Conservation (phyloP, 2,329 filamentous ascomycete genomes). For the Phoma sp. region DNA sequence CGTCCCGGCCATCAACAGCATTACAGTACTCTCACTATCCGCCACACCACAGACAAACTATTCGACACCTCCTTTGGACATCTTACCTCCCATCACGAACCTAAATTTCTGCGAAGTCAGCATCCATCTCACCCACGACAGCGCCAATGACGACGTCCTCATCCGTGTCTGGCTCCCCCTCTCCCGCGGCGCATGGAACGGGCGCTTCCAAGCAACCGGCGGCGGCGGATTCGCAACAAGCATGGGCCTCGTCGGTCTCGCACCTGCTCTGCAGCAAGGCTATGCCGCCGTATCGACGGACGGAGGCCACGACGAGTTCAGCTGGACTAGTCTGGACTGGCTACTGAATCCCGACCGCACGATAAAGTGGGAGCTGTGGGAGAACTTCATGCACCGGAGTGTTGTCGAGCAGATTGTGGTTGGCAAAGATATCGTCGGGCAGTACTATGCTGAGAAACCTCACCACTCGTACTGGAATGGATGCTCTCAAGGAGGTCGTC, state of each 20-base stretch:
- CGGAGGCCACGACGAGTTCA: conserved; percentile 22
- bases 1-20: neutral
- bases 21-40: neutral
- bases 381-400: conserved; percentile 38
- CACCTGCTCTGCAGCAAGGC: conserved; percentile 14
- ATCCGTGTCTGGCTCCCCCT: conserved; percentile 29
- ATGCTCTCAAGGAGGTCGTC: conserved; percentile 27
- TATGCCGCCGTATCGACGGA: conserved; percentile 33
- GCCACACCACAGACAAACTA: neutral
- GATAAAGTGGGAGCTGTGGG: conserved; percentile 30
- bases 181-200: conserved; percentile 25
- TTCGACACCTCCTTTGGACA: neutral
- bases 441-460: conserved; percentile 38
- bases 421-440: conserved; percentile 32
- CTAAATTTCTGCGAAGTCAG: conserved; percentile 41
- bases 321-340: conserved; percentile 9
- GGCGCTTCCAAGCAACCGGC: conserved; percentile 28
- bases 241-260: conserved; percentile 9
- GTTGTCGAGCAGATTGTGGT: conserved; percentile 41
- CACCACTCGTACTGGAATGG: conserved; percentile 43
- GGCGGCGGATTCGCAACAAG: conserved; percentile 28
- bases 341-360: conserved; percentile 21
- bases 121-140: conserved; percentile 38
- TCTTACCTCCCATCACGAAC: neutral
- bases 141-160: conserved; percentile 25